Evolutionary conservation across 768 basidiomycete species (phyloP), one percentile per base, ranked within the genome.

Genomic region (Hygrophorus pudorinus): DNA sequence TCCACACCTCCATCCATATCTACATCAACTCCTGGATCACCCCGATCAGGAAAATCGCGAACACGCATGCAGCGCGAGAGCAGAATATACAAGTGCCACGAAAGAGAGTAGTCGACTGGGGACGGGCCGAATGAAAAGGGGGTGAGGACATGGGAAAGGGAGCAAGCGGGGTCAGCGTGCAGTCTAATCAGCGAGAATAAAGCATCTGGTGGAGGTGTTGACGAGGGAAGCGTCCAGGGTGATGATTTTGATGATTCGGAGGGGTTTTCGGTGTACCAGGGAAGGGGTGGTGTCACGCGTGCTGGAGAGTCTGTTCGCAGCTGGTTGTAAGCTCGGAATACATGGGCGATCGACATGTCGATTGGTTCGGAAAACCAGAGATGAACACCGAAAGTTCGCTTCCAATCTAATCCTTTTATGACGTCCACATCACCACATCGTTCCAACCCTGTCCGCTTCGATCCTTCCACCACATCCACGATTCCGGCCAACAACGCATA

Each of bases 1-100:
- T 68, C 72, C 3, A 62, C 67, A 30, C 59, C 63, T 14, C 61
- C 63, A 42, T 65, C 60, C 11, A 61, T 59, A 39, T 57, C 53
- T 24, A 40, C 59, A 52, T 44, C 63, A 48, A 49, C 59, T 50
- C 66, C 66, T 2, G 69, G 61, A 14, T 75, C 71, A 29, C 70
- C 73, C 8, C 92, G 76, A 59, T 97, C 94, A n/a, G 79, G 76
- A 52, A 94, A 85, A 59, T 97, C 93, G 16, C 92, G 76, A 30
- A 85, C 64, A 20, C 82, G 72, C 65, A 96, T 79, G 48, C 83
- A 85, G 18, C 84, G 75, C 12, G 91, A 85, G 38, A 98, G 66
- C 28, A 98, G 67, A 44, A 91, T 76, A 59, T 94, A 97, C 28
- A 97, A 56, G 62, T 97, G 91, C 94, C 94, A 99, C 5, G 86